Base-by-base conservation (phyloP, 345 rosid species). In the Erucastrum elatum region DNA sequence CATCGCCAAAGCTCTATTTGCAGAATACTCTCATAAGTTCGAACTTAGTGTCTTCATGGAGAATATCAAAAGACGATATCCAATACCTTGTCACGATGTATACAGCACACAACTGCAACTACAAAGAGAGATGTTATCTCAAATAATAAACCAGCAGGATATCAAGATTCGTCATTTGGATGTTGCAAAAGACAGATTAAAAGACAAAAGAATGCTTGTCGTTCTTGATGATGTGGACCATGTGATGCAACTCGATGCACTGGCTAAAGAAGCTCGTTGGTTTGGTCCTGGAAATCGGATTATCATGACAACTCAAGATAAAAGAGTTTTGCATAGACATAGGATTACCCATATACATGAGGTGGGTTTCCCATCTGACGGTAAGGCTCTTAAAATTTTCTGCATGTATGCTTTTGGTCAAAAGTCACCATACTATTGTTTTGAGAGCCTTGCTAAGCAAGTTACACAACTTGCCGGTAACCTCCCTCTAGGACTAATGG, bases 401-500 rank as follows among this genome's bases (percentile, higher is more conserved):
- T n/a, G 64, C 61, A 13, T 13, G 0, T 4, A 66, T 58, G 79
- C 72, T 27, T 81, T 84, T 25, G 60, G 27, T 15, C 58, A 44
- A 17, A 51, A 60, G 1, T 68, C 16, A 8, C 83, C 83, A 1
- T 0, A 9, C 2, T 9, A 13, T 2, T 64, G 49, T 34, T 77
- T 29, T 26, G 21, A 31, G 51, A 17, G 61, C 4, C 53, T 83
- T 9, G 51, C 85, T 8, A 4, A 15, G 3, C 27, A 26, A 11
- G 68, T 75, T 11, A 64, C 77, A 8, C 1, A 4, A 13, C 72
- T 78, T 78, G 72, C 68, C 10, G 10, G 75, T 12, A 78, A 81
- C 0, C 39, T 83, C 25, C 89, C 84, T 3, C 34, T 85, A 16
- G 84, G 83, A 39, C 79, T 87, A 8, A 75, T 39, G 39, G 68